A percentile compares a stretch with the other conserved stretches of the same genome.
These are phyloP conservation scores for Bretziella fagacearum DNA, from an alignment of 2,329 filamentous ascomycete species.

Conservation along the genomic window DNA sequence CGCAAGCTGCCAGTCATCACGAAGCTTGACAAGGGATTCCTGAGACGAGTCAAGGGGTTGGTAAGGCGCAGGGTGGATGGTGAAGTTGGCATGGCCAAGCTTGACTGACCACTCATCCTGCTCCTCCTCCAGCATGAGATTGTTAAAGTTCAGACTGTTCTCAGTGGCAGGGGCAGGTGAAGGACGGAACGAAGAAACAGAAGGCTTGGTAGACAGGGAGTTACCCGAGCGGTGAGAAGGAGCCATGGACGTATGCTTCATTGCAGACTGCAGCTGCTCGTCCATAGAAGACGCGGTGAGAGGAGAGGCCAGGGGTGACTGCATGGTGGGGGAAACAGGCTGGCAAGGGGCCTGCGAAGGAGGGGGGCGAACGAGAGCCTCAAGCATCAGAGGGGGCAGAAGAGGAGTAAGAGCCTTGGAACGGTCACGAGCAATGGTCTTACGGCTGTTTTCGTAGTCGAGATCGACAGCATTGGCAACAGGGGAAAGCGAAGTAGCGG, in stretches of 20 bases:
- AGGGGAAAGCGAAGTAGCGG: background rate
- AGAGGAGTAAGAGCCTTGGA: slow-evolving; percentile 62
- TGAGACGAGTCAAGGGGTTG: slow-evolving; percentile 44
- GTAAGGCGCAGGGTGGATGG: slow-evolving; percentile 69
- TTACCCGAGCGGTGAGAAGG: slow-evolving; percentile 33
- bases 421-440: slow-evolving; percentile 34
- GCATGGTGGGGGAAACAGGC: slow-evolving; percentile 24
- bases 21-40: slow-evolving; percentile 42
- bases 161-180: slow-evolving; percentile 44
- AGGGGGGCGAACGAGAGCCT: slow-evolving; percentile 18
- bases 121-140: slow-evolving; percentile 48
- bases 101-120: slow-evolving; percentile 65
- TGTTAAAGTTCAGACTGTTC: slow-evolving; percentile 34
- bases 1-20: slow-evolving; percentile 67
- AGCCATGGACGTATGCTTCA: slow-evolving; percentile 21
- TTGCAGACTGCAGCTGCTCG: slow-evolving; percentile 35
- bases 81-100: slow-evolving; percentile 87
- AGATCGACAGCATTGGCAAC: slow-evolving; percentile 29
- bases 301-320: slow-evolving; percentile 57
- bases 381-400: slow-evolving; percentile 62
- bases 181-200: slow-evolving; percentile 54
- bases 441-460: slow-evolving; percentile 2
- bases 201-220: slow-evolving; percentile 41
- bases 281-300: slow-evolving; percentile 30
- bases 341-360: slow-evolving; percentile 26